Evolutionary conservation across 129 eudicot genomes (phyloP).

Genomic region (Kitagawia praeruptora): DNA sequence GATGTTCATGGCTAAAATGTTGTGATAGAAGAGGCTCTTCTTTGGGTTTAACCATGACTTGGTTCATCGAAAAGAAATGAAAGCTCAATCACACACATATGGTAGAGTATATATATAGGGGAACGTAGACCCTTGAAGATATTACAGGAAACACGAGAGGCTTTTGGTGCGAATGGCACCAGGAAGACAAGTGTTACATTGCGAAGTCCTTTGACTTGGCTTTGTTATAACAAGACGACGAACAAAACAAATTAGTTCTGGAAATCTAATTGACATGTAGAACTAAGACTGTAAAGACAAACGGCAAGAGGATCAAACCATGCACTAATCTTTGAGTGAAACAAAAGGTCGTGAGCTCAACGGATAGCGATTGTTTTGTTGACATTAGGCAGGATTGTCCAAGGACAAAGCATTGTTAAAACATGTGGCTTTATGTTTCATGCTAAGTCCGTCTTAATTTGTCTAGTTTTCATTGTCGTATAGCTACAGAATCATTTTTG

Average conservation of each 20-base stretch:
- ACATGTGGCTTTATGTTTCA: constrained; percentile 6
- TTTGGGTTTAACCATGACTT: constrained; percentile 15
- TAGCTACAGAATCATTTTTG: not conserved
- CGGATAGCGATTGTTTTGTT: not conserved
- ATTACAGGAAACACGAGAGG: not conserved
- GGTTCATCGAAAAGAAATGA: not conserved
- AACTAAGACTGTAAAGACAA: not conserved
- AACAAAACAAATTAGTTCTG: not conserved
- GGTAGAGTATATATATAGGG: not conserved
- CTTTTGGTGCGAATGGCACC: not conserved
- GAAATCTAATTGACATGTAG: not conserved
- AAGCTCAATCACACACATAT: not conserved
- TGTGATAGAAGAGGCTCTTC: constrained; percentile 12
- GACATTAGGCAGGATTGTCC: constrained; percentile 6
- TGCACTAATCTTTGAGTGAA: not conserved
- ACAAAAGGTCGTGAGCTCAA: not conserved
- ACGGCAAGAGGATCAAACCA: constrained; percentile 4
- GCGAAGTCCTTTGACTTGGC: not conserved
- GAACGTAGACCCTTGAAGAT: not conserved
- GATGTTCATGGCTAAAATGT: constrained; percentile 48
- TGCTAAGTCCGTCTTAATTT: not conserved
- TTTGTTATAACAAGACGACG: not conserved
- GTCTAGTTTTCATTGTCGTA: not conserved
- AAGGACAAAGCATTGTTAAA: not conserved
- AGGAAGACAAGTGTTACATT: not conserved